Base-by-base conservation (phyloP, 768 basidiomycete genomes). In the Suillus tomentosus region DNA sequence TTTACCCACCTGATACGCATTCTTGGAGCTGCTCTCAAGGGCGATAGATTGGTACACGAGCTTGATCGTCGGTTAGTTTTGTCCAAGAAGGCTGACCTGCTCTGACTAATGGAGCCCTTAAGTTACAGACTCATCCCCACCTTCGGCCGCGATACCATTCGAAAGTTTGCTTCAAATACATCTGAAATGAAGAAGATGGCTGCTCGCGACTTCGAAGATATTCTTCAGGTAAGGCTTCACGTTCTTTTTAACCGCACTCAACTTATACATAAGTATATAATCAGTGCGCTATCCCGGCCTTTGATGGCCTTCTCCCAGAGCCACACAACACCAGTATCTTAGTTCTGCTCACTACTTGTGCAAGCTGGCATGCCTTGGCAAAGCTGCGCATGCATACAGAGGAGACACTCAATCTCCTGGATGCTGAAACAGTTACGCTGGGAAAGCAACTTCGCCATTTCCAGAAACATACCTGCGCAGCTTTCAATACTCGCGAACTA, bases 301-400 rank as follows among this genome's bases (percentile, higher is more conserved):
- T 67, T 36, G 66, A 55, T 1, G 51, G 0, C 13, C 65, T 67
- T 0, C 54, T 67, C 2, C 66, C 65, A 22, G 66, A 67, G 37
- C 65, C 61, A 5, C 61, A 67, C 40, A 66, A 67, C n/a, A 37
- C 17, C 22, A 31, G 24, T 17, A n/a, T 67, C 8, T 54, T 68
- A 10, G 45, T 63, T 5, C 61, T 75, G 8, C 50, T 73, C 1
- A 75, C 57, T 65, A 27, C 47, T 0, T n/a, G 65, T 17, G 68
- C 67, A 13, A 47, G 57, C n/a, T 64, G 57, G 63, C 65, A 77
- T 51, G 66, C 64, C 1, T 27, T 72, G 4, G 73, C 73, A 1
- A 78, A 78, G 59, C 62, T 78, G 39, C 70, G 67, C 5, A 69
- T 75, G 65, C 77, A 77, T 61, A 76, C 76, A 0, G 71, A 74